Evolutionary conservation across 768 basidiomycete genomes (phyloP), one percentile per base, ranked within the genome.

Genomic region (Panaeolus papilionaceus): DNA sequence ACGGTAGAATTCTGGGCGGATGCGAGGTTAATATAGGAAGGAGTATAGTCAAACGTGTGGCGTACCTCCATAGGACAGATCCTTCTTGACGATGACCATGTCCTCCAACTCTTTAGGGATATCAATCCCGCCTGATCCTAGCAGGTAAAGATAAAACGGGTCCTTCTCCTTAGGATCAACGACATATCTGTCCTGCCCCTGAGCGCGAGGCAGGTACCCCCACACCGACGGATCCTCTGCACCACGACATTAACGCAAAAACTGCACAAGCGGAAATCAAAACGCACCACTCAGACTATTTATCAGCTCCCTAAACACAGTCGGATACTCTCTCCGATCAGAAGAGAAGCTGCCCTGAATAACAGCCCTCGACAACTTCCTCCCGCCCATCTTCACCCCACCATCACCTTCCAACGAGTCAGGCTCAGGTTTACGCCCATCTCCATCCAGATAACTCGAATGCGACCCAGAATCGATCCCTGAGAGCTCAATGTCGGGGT

Each of bases 101-200:
- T 70, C 65, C 42, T 66, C 62, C 4, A 70, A 26, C 39, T 66
- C 69, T 4, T 26, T n/a, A 1, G 69, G 69, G 3, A 70, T 61
- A 10, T 61, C 64, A 10, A 68, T 51, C 16, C 61, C 64, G 1
- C 67, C 66, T 16, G 39, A 63, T 6, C 69, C 69, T 18, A 67
- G 64, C 4, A 70, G 61, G 45, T 70, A 64, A 0, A 70, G 67
- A 42, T 66, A 49, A 39, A 70, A 70, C 9, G 51, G 67, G 3
- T 64, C 47, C 14, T 63, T 42, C 0, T 54, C 51, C 6, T n/a
- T 66, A 0, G 64, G 51, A 44, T 67, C 62, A 3, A 64, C 49
- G 3, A 65, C 47, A 63, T 14, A 65, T 58, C 49, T 42, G 16
- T 23, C 18, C 16, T 28, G 14, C 1, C 42, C 45, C 18, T 51